Conservation (phyloP, 164 flowering plant genomes). For the Vitis rupestris region DNA sequence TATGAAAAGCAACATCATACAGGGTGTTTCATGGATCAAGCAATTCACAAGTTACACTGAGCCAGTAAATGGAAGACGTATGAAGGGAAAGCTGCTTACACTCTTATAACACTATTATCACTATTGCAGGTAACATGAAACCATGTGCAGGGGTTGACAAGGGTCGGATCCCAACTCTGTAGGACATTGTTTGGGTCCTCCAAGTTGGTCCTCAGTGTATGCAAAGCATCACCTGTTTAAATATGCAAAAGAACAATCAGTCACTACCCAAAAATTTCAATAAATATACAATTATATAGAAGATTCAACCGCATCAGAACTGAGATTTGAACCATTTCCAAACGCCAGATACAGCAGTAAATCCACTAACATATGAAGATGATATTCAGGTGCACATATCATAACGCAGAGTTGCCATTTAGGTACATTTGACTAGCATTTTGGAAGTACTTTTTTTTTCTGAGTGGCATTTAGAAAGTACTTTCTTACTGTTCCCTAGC, state of each 20-base stretch:
- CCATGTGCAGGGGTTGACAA: conserved; percentile 96
- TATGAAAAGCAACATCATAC: conserved; percentile 3
- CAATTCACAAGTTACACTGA: not conserved
- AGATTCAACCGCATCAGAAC: too few relatives aligned
- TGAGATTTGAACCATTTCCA: too few relatives aligned
- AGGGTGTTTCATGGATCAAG: not conserved
- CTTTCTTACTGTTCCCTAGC: too few relatives aligned
- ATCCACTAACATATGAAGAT: too few relatives aligned
- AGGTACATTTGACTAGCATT: too few relatives aligned
- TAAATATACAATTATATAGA: too few relatives aligned
- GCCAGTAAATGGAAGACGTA: not conserved
- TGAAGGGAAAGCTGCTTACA: conserved; percentile 44
- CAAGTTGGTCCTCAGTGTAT: conserved; percentile 62
- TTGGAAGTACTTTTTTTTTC: too few relatives aligned
- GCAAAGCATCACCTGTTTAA: conserved; percentile 85
- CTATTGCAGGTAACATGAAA: conserved; percentile 93
- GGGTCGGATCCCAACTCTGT: conserved; percentile 97
- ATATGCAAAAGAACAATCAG: conserved; percentile 7
- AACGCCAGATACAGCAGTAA: too few relatives aligned
- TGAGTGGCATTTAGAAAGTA: too few relatives aligned
- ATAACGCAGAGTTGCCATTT: too few relatives aligned
- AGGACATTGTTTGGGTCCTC: conserved; percentile 85
- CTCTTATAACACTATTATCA: conserved; percentile 92
- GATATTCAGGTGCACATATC: too few relatives aligned
- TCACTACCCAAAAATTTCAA: too few relatives aligned